Percentiles rank a stretch among this genome's conserved stretches.
phyloP scores from a whole-genome alignment of 257 asterid species.

The Nicotiana benthamiana region DNA sequence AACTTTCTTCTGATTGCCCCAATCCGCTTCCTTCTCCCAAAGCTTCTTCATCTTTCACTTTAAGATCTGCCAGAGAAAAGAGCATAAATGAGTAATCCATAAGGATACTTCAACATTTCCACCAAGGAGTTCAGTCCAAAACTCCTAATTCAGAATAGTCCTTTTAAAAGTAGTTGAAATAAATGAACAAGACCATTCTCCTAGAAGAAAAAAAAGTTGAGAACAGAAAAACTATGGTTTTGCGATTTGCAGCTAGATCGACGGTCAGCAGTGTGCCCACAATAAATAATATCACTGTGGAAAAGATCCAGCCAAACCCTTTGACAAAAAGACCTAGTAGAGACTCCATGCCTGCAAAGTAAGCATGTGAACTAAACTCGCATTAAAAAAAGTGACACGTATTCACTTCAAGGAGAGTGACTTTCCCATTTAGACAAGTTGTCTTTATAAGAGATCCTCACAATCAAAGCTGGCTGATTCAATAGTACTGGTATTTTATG shows the following conservation, averaged over 20 bases:
- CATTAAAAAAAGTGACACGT: not conserved
- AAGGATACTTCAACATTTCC: slow-evolving; percentile 8
- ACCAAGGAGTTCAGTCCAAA: not conserved
- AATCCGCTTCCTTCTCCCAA: slow-evolving; percentile 9
- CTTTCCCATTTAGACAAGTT: not conserved
- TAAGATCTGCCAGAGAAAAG: slow-evolving; percentile 8
- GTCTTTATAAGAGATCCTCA: not conserved
- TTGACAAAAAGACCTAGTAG: not conserved
- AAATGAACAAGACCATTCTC: no score
- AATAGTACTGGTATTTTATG: not conserved
- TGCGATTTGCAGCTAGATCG: not conserved
- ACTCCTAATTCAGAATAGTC: not conserved
- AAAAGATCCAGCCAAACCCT: not conserved
- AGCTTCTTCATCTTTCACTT: slow-evolving; percentile 13
- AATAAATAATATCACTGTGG: not conserved
- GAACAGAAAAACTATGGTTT: not conserved
- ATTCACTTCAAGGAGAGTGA: not conserved
- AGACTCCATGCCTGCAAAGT: not conserved
- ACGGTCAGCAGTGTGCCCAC: not conserved
- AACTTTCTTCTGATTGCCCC: not conserved
- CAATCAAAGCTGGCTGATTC: not conserved
- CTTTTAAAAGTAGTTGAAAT: not conserved
- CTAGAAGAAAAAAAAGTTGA: not conserved
- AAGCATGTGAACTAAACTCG: not conserved
- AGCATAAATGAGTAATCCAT: slow-evolving; percentile 6